Evolutionary conservation across 2,329 filamentous ascomycete species (phyloP).

Genomic region (Diatrype stigma): DNA sequence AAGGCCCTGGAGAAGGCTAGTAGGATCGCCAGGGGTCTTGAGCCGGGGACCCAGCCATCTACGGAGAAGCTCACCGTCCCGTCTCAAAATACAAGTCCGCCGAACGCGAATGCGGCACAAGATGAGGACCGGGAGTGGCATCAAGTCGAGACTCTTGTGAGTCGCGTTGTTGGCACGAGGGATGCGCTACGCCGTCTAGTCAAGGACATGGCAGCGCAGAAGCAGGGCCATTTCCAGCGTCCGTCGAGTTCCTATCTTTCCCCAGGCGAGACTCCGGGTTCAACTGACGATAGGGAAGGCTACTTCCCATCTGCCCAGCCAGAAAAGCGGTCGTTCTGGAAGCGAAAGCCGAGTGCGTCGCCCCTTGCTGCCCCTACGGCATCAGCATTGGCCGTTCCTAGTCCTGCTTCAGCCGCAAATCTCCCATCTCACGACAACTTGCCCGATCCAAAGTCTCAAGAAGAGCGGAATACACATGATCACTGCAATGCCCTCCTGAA

Average conservation of each 20-base stretch:
- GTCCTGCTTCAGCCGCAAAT: conserved; percentile 32
- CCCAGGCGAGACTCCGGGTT: conserved; percentile 32
- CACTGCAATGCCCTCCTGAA: conserved; percentile 78
- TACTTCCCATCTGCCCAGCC: conserved; percentile 44
- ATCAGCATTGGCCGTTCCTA: conserved; percentile 39
- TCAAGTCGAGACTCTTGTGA: conserved; percentile 79
- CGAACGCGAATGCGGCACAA: conserved; percentile 33
- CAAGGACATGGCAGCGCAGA: conserved; percentile 68
- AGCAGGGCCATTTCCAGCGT: conserved; percentile 43
- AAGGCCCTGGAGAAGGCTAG: conserved; percentile 80
- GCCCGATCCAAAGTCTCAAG: conserved; percentile 38
- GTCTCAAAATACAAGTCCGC: conserved; percentile 24
- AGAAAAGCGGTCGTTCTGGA: conserved; percentile 83
- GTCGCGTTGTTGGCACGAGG: conserved; percentile 78
- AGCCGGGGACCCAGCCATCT: conserved; percentile 27
- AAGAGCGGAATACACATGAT: conserved; percentile 69
- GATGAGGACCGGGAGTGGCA: conserved; percentile 81
- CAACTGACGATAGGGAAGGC: conserved; percentile 48
- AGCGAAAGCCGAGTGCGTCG: conserved; percentile 68
- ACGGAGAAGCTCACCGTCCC: conserved; percentile 18
- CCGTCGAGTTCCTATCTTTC: conserved; percentile 37
- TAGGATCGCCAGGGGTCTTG: conserved; percentile 54
- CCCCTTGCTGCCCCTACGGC: conserved; percentile 35
- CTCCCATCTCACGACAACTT: conserved; percentile 26
- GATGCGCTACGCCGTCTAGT: conserved; percentile 85